Conservation (phyloP, 495 filamentous ascomycete genomes). For the Podospora anserina region DNA sequence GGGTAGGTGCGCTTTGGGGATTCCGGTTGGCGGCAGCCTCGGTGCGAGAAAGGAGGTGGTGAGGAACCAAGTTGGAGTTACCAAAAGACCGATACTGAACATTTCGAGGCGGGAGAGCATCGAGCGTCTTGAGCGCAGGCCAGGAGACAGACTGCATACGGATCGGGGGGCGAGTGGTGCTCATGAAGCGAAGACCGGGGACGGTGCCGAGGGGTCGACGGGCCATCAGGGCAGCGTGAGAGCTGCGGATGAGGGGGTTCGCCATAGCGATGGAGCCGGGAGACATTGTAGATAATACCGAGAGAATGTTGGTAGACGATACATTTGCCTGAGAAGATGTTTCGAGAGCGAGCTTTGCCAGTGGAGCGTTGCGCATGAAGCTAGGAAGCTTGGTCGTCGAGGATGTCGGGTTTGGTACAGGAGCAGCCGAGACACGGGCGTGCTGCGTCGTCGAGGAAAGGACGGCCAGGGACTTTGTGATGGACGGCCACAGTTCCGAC, state of each 20-base stretch:
- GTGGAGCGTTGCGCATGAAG: slow-evolving; percentile 35
- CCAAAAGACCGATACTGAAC: slow-evolving; percentile 39
- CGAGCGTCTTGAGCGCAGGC: background rate
- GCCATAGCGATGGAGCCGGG: slow-evolving; percentile 33
- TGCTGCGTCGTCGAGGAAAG: background rate
- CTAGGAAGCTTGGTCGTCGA: slow-evolving; percentile 32
- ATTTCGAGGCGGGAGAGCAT: slow-evolving; percentile 6
- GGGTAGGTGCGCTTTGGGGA: slow-evolving; percentile 75
- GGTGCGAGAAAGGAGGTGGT: slow-evolving; percentile 49
- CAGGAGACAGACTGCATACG: slow-evolving; percentile 6
- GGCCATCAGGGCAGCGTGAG: slow-evolving; percentile 25
- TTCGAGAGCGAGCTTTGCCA: slow-evolving; percentile 21
- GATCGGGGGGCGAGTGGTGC: slow-evolving; percentile 27
- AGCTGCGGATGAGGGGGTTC: slow-evolving; percentile 37
- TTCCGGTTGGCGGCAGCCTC: slow-evolving; percentile 92
- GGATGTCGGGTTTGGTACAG: slow-evolving; percentile 1
- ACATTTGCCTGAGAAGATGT: slow-evolving; percentile 18
- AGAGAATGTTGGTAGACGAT: slow-evolving; percentile 27
- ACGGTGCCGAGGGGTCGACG: slow-evolving; percentile 21
- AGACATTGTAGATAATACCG: slow-evolving; percentile 31
- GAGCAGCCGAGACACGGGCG: slow-evolving; percentile 7
- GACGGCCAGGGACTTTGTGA: slow-evolving; percentile 44
- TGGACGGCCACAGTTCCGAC: slow-evolving; percentile 54
- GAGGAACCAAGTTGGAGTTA: slow-evolving; percentile 38
- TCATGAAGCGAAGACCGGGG: slow-evolving; percentile 29